Evolutionary conservation across 768 basidiomycete genomes (phyloP).

Genomic region (Chalciporus sphaerocephalus): DNA sequence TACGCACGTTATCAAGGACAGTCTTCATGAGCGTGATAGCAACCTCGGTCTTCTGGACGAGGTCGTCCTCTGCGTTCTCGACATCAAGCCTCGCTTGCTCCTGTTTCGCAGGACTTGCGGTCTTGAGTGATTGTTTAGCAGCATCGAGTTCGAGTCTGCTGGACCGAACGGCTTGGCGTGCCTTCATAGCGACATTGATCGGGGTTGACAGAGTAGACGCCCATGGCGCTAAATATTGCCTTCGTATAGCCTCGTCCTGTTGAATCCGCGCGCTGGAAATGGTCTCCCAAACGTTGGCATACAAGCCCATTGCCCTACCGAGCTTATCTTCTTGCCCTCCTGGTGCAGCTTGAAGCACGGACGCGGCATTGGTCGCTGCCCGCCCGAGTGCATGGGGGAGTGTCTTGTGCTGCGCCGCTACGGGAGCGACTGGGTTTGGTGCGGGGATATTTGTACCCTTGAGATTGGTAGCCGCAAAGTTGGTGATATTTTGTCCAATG

Average conservation of each 20-base stretch:
- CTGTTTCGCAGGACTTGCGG: conserved; percentile 65
- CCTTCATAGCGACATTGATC: conserved; percentile 89
- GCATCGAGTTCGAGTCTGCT: conserved; percentile 87
- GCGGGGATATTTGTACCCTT: conserved; percentile 85
- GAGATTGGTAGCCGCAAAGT: conserved; percentile 83
- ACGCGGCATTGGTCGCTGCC: conserved; percentile 62
- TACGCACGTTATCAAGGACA: conserved; percentile 91
- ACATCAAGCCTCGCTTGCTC: conserved; percentile 91
- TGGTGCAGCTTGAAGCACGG: conserved; percentile 41
- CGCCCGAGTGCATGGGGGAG: conserved; percentile 92
- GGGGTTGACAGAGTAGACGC: conserved; percentile 80
- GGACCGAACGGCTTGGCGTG: conserved; percentile 73
- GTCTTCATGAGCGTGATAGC: conserved; percentile 97
- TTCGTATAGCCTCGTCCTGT: conserved; percentile 71
- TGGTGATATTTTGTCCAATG: conserved; percentile 71
- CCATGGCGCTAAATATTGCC: conserved; percentile 76
- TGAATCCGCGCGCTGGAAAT: conserved; percentile 71
- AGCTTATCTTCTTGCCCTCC: conserved; percentile 61
- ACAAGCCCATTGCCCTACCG: conserved; percentile 71
- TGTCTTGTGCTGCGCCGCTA: conserved; percentile 80
- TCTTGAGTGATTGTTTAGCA: conserved; percentile 85
- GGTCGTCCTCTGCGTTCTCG: conserved; percentile 91
- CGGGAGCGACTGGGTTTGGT: conserved; percentile 53
- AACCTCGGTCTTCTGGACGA: conserved; percentile 96
- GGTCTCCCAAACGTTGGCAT: conserved; percentile 81